phyloP scores from a whole-genome alignment of 805 yeast species.

The Pichia cephalocereana region DNA sequence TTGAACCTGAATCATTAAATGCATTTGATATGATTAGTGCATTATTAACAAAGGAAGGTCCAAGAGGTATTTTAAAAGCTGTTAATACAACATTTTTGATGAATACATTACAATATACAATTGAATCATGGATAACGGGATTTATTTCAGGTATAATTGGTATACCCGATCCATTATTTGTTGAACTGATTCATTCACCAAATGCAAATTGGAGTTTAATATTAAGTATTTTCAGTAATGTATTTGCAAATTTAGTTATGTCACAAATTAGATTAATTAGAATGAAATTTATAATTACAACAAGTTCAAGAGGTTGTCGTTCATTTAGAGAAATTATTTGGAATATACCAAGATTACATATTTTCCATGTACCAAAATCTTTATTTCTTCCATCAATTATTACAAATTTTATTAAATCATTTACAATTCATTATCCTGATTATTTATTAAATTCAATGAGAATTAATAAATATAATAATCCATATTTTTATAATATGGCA shows the following conservation, averaged over 20 bases:
- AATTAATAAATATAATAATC: constrained; percentile 58
- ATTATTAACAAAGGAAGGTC: constrained; percentile 60
- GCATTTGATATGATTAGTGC: constrained; percentile 59
- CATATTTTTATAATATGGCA: constrained; percentile 47
- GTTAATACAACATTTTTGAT: constrained; percentile 72
- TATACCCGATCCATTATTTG: constrained; percentile 82
- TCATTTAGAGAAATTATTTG: constrained; percentile 65
- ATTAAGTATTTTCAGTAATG: constrained; percentile 61
- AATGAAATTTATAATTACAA: constrained; percentile 62
- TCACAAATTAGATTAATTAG: constrained; percentile 79
- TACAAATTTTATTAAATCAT: constrained; percentile 21
- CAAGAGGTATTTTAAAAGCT: constrained; percentile 63
- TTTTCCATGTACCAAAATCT: constrained; percentile 44
- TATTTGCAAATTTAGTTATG: constrained; percentile 60
- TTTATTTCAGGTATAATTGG: constrained; percentile 71
- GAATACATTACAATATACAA: constrained; percentile 62
- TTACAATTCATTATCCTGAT: constrained; percentile 29
- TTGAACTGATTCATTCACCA: constrained; percentile 72
- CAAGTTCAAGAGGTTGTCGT: constrained; percentile 35
- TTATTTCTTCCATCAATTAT: constrained; percentile 56
- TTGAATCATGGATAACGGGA: constrained; percentile 91
- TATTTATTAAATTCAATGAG: constrained; percentile 54
- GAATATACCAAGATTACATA: constrained; percentile 32
- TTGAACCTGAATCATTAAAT: constrained; percentile 51
- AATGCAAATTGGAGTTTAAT: constrained; percentile 63